Evolutionary conservation across 1,284 basidiomycete genomes (phyloP).

Genomic region (Mycena citricolor): DNA sequence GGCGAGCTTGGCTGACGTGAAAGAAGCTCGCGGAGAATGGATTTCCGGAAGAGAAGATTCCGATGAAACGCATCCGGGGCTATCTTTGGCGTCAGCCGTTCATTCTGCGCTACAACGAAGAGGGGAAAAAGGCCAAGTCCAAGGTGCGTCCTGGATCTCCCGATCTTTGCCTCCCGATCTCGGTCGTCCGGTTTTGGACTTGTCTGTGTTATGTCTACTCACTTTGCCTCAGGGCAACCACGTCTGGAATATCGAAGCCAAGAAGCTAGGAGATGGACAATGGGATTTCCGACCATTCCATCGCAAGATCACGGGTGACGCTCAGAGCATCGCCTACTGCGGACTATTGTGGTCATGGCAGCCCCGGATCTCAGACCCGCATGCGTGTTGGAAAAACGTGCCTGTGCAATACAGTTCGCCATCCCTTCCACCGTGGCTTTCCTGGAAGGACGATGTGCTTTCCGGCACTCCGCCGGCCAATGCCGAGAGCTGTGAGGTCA

Average conservation of each 20-base stretch:
- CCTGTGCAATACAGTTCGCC: constrained; percentile 82
- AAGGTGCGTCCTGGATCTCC: too few species aligned
- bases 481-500: constrained; percentile 71
- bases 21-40: constrained; percentile 72
- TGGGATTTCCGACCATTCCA: constrained; percentile 95
- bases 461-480: constrained; percentile 71
- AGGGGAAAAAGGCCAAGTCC: constrained; percentile 98
- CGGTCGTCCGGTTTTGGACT: too few species aligned
- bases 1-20: constrained; percentile 21
- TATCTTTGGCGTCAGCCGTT: constrained; percentile 94
- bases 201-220: too few species aligned
- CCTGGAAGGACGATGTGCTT: constrained; percentile 82
- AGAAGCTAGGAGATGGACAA: constrained; percentile 70
- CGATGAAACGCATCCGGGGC: constrained; percentile 92
- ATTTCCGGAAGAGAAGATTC: constrained; percentile 83
- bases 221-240: too few species aligned
- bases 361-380: constrained; percentile 96
- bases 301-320: constrained; percentile 80
- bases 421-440: constrained; percentile 80
- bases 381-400: constrained; percentile 78
- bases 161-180: too few species aligned
- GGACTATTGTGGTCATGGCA: constrained; percentile 90
- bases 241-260: constrained; percentile 98
- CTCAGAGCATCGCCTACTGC: constrained; percentile 79
- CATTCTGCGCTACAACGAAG: constrained; percentile 98